phyloP scores from a whole-genome alignment of 2,329 filamentous ascomycete genomes.

The Xylariaceae sp. region DNA sequence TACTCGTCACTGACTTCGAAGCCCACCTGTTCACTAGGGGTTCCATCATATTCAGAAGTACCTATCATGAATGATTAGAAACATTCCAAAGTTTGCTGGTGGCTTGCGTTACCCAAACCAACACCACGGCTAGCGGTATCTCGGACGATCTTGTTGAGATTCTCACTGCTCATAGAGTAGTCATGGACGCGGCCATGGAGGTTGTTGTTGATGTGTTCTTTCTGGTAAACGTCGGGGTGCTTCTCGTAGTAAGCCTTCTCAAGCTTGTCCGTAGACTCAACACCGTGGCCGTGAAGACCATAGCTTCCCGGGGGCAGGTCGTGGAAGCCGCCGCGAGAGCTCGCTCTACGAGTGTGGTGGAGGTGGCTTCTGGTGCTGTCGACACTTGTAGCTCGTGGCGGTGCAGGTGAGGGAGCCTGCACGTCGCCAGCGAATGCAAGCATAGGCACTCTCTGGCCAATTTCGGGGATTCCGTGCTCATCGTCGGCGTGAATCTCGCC shows the following conservation, averaged over 20 bases:
- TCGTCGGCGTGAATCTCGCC: conserved; percentile 55
- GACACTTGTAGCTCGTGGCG: conserved; percentile 43
- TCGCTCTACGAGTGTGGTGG: conserved; percentile 66
- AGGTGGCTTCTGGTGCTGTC: conserved; percentile 39
- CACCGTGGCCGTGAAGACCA: conserved; percentile 82
- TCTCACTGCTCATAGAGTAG: conserved; percentile 82
- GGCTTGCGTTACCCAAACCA: conserved; percentile 44
- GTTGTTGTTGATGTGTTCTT: conserved; percentile 60
- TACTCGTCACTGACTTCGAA: conserved; percentile 86
- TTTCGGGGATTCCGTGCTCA: conserved; percentile 85
- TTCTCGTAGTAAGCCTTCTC: conserved; percentile 91
- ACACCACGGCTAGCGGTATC: conserved; percentile 56
- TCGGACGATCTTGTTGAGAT: conserved; percentile 84
- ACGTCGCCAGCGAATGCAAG: conserved; percentile 89
- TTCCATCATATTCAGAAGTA: conserved; percentile 59
- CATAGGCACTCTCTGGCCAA: conserved; percentile 91
- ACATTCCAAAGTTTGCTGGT: conserved; percentile 29
- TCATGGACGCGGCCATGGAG: conserved; percentile 57
- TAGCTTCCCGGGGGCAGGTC: conserved; percentile 81
- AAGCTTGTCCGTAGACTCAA: conserved; percentile 70
- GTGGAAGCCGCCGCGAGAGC: conserved; percentile 59
- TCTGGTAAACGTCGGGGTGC: conserved; percentile 74
- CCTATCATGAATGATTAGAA: conserved; percentile 45
- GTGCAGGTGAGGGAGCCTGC: conserved; percentile 83
- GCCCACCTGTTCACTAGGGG: conserved; percentile 85